Percentiles rank a stretch among this genome's conserved stretches.
These are phyloP conservation scores for Yarrowia sp. DNA, from an alignment of 805 yeast species.

Conservation along the genomic window DNA sequence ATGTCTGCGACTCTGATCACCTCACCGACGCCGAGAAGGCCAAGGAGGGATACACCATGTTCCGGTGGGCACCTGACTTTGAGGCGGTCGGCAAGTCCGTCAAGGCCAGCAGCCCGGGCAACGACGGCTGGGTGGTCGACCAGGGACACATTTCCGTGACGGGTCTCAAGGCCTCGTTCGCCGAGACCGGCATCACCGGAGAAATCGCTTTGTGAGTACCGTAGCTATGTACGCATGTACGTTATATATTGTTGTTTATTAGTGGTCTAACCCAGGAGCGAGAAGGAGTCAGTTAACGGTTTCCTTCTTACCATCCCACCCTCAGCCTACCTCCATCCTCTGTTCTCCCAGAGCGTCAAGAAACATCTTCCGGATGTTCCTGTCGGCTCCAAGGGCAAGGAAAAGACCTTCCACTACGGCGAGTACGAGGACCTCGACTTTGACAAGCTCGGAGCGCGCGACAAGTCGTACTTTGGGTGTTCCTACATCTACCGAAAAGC, in stretches of 20 bases:
- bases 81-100: constrained; percentile 59
- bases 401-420: constrained; percentile 61
- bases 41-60: constrained; percentile 47
- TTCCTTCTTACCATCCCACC: constrained; percentile 1
- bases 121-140: constrained; percentile 70
- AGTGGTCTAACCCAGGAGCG: not conserved
- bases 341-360: constrained; percentile 30
- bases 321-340: constrained; percentile 31
- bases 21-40: constrained; percentile 14
- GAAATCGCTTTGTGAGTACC: constrained; percentile 51
- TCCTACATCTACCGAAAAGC: constrained; percentile 89
- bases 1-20: constrained; percentile 48
- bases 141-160: constrained; percentile 65
- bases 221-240: not conserved
- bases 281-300: not conserved
- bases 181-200: constrained; percentile 54
- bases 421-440: constrained; percentile 88
- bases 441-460: constrained; percentile 52
- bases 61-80: constrained; percentile 84
- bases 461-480: constrained; percentile 58
- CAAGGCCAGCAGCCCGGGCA: constrained; percentile 45
- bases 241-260: not conserved
- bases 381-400: constrained; percentile 38
- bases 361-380: not conserved
- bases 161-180: constrained; percentile 70